phyloP scores from a whole-genome alignment of 305 asterid species.

The Solanum hybrid region DNA sequence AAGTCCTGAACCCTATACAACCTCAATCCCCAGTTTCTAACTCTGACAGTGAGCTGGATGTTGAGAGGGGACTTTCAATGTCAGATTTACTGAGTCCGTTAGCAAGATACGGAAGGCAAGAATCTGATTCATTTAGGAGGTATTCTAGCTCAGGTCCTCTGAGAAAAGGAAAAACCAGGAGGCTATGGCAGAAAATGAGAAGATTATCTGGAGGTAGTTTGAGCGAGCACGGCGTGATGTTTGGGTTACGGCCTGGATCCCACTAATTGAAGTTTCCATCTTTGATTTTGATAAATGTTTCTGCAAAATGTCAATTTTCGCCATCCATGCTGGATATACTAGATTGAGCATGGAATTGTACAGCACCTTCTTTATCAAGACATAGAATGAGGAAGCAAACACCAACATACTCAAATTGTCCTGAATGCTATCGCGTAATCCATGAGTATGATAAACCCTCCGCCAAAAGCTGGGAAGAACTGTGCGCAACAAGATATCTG shows the following conservation, averaged over 20 bases:
- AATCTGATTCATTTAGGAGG: constrained; percentile 47
- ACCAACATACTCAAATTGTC: not conserved
- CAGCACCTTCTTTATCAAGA: not conserved
- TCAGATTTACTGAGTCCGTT: constrained; percentile 57
- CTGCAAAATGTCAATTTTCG: not conserved
- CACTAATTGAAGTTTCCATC: constrained; percentile 20
- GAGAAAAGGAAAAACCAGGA: constrained; percentile 33
- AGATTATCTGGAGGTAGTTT: constrained; percentile 48
- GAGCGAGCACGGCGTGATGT: constrained; percentile 57
- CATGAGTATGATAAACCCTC: not conserved
- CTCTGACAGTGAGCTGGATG: constrained; percentile 45
- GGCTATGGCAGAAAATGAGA: constrained; percentile 59
- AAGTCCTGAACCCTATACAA: constrained; percentile 26
- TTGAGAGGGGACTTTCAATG: constrained; percentile 58
- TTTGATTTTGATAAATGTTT: not conserved
- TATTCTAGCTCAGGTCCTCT: constrained; percentile 70
- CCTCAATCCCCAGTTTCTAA: constrained; percentile 39
- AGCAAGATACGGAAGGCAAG: constrained; percentile 27
- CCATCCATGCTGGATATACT: not conserved
- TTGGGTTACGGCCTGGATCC: constrained; percentile 60
- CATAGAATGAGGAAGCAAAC: not conserved
- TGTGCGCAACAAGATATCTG: not conserved
- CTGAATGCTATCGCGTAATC: not conserved
- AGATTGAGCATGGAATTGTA: not conserved
- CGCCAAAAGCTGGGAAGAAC: not conserved